Evolutionary conservation across 306 rosid species (phyloP).

Genomic region (Castanea mollissima): DNA sequence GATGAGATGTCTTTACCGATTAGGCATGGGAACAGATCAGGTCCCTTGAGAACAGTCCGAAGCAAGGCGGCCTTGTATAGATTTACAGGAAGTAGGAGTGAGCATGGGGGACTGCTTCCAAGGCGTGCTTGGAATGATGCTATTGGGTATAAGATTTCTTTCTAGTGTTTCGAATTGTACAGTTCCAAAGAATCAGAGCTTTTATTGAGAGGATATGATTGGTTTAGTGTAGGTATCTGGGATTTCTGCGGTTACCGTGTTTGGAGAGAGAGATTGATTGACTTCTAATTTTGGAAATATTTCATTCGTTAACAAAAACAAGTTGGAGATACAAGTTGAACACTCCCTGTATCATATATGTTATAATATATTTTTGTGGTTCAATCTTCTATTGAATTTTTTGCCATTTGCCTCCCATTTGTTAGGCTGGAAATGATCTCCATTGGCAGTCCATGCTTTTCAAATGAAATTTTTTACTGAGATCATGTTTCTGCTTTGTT

Average conservation of each 20-base stretch:
- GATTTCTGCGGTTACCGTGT: slow-evolving; percentile 28
- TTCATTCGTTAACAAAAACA: slow-evolving; percentile 53
- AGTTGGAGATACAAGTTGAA: slow-evolving; percentile 36
- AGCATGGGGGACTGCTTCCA: slow-evolving; percentile 63
- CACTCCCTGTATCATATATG: slow-evolving; percentile 35
- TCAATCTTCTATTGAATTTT: slow-evolving; percentile 12
- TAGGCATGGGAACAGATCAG: slow-evolving; percentile 79
- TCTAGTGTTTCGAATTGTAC: slow-evolving; percentile 49
- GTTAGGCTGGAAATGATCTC: too few relatives aligned
- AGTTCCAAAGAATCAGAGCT: slow-evolving; percentile 46
- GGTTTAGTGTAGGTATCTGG: slow-evolving; percentile 45
- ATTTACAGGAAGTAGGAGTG: slow-evolving; percentile 72
- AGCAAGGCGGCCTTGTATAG: slow-evolving; percentile 66
- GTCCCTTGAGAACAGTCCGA: slow-evolving; percentile 69
- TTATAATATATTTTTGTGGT: slow-evolving; percentile 34
- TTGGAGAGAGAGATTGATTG: slow-evolving; percentile 34
- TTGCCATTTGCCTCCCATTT: not conserved
- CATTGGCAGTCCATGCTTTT: too few relatives aligned
- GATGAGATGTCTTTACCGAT: slow-evolving; percentile 58
- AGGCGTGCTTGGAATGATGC: slow-evolving; percentile 51
- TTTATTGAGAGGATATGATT: slow-evolving; percentile 30
- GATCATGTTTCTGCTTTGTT: too few relatives aligned
- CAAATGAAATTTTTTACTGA: too few relatives aligned
- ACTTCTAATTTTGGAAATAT: slow-evolving; percentile 60
- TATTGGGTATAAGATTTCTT: slow-evolving; percentile 40